phyloP scores from a whole-genome alignment of 495 filamentous ascomycete genomes.

The Geopyxis carbonaria region DNA sequence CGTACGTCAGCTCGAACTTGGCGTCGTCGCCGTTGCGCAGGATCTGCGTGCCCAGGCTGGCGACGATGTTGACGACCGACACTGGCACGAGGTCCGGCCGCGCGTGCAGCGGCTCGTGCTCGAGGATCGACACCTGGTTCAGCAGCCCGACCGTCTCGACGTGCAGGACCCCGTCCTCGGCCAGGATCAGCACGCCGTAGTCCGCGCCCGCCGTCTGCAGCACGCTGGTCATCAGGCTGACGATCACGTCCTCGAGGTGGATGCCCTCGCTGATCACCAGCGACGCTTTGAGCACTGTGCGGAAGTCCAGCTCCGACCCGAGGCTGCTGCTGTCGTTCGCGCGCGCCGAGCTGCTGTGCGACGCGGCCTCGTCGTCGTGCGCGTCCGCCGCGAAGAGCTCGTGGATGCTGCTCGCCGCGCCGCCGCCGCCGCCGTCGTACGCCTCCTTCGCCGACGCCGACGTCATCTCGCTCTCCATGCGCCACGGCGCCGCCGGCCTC shows the following conservation, averaged over 20 bases:
- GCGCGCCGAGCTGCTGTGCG: slow-evolving; percentile 18
- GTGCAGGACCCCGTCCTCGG: slow-evolving; percentile 22
- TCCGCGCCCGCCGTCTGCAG: slow-evolving; percentile 24
- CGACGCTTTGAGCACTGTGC: slow-evolving; percentile 23
- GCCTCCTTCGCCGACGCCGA: too few relatives aligned
- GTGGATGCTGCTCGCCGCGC: slow-evolving; percentile 13
- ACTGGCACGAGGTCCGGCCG: slow-evolving; percentile 23
- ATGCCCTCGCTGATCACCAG: slow-evolving; percentile 25
- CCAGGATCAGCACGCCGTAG: slow-evolving; percentile 24
- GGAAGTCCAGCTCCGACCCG: slow-evolving; percentile 23
- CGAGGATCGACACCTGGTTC: slow-evolving; percentile 23
- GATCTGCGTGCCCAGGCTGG: slow-evolving; percentile 23
- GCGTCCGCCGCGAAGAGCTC: slow-evolving; percentile 20
- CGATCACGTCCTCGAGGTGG: slow-evolving; percentile 25
- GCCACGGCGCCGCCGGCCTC: too few relatives aligned
- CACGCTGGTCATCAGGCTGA: slow-evolving; percentile 23
- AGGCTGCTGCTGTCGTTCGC: slow-evolving; percentile 22
- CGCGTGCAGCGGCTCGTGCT: slow-evolving; percentile 22
- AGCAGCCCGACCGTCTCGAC: slow-evolving; percentile 24
- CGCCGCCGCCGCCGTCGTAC: too few relatives aligned
- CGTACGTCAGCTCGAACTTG: slow-evolving; percentile 24
- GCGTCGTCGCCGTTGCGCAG: slow-evolving; percentile 23
- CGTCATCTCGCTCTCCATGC: too few relatives aligned
- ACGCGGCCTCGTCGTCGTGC: slow-evolving; percentile 19
- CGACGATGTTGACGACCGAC: slow-evolving; percentile 25